These are phyloP conservation scores for Malus orientalis DNA, from an alignment of 306 rosid species.

Conservation along the genomic window DNA sequence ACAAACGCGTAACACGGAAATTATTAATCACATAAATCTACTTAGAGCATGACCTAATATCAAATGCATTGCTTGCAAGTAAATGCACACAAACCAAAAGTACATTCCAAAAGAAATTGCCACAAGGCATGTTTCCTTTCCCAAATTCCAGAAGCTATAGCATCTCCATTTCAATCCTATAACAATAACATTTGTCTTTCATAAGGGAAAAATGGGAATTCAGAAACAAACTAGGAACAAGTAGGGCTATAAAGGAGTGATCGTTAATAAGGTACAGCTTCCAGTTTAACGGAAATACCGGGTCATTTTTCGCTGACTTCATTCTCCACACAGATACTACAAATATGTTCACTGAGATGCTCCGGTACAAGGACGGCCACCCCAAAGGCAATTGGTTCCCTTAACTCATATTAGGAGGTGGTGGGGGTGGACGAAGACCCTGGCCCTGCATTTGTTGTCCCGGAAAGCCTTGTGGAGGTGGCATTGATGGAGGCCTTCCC, in stretches of 20 bases:
- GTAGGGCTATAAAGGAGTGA: neutral
- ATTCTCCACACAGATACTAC: neutral
- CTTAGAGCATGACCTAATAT: neutral
- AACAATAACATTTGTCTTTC: neutral
- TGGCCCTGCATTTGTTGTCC: slow-evolving; percentile 49
- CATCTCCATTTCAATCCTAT: neutral
- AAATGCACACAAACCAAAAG: neutral
- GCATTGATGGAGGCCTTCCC: slow-evolving; percentile 63
- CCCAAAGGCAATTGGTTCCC: neutral
- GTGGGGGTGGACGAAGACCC: slow-evolving; percentile 52
- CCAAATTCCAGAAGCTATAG: neutral
- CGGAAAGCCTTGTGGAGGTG: slow-evolving; percentile 73
- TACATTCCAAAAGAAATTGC: neutral
- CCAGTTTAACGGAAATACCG: neutral
- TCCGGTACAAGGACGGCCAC: too few species aligned
- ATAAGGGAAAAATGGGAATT: neutral
- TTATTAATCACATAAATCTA: neutral
- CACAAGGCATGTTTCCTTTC: neutral
- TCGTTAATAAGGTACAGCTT: neutral
- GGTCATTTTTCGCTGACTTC: neutral
- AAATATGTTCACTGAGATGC: neutral
- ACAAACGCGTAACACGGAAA: too few species aligned
- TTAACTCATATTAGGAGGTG: slow-evolving; percentile 61
- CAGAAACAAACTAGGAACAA: neutral
- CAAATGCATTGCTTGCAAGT: neutral